phyloP scores from a whole-genome alignment of 1,284 basidiomycete genomes.

The Mycena sp. region DNA sequence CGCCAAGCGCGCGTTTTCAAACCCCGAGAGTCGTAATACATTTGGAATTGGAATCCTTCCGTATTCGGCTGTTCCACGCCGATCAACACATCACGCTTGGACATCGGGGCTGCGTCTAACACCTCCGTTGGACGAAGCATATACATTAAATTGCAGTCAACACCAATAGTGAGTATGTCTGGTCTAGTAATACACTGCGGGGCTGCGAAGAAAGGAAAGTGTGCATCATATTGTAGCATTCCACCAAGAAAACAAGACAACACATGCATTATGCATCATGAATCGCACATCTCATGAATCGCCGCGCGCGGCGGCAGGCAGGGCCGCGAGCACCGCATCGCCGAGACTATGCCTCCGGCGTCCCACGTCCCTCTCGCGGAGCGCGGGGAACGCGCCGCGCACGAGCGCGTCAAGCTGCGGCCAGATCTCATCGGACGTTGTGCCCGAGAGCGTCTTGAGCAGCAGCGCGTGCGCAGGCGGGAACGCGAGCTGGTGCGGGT shows the following conservation, averaged over 20 bases:
- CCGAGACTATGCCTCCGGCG: slow-evolving; percentile 61
- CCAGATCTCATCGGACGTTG: slow-evolving; percentile 95
- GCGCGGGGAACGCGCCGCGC: slow-evolving; percentile 61
- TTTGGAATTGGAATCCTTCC: too few species aligned
- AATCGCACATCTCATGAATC: background rate
- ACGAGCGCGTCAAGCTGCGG: slow-evolving; percentile 77
- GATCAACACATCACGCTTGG: too few species aligned
- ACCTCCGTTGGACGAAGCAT: background rate
- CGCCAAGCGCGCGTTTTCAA: too few species aligned
- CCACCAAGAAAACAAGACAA: too few species aligned
- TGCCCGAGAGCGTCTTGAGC: slow-evolving; percentile 82
- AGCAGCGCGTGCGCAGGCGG: slow-evolving; percentile 56
- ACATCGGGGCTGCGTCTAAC: too few species aligned
- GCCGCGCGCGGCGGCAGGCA: background rate
- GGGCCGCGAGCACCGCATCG: slow-evolving; percentile 49
- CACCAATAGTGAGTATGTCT: slow-evolving; percentile 4
- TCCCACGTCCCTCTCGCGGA: slow-evolving; percentile 61
- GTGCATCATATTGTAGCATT: too few species aligned
- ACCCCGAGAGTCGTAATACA: too few species aligned
- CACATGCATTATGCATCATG: too few species aligned
- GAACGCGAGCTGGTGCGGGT: slow-evolving; percentile 60
- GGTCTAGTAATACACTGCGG: background rate
- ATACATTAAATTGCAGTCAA: background rate
- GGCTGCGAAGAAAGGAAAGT: too few species aligned
- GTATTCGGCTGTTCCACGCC: too few species aligned